Percentiles rank a stretch among this genome's conserved stretches.
Conservation (phyloP, 2,329 filamentous ascomycete species). For the Tothia fuscella region DNA sequence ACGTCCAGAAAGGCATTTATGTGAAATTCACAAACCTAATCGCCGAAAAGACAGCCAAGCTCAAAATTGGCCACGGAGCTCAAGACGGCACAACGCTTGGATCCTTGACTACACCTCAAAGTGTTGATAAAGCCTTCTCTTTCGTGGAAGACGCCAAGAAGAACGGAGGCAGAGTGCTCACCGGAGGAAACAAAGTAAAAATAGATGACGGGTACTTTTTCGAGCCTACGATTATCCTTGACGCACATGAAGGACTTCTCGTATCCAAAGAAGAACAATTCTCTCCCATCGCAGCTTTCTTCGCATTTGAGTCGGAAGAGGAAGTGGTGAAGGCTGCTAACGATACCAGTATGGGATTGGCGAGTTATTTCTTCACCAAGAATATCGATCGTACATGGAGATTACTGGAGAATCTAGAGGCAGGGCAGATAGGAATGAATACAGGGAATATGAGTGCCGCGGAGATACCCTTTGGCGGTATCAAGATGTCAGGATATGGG, state of each 20-base stretch:
- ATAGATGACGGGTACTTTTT: conserved; percentile 52
- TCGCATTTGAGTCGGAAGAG: conserved; percentile 54
- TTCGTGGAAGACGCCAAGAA: conserved; percentile 54
- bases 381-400: conserved; percentile 54
- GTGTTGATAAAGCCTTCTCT: conserved; percentile 42
- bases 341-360: conserved; percentile 49
- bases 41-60: conserved; percentile 38
- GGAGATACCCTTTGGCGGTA: conserved; percentile 55
- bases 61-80: conserved; percentile 51
- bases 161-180: conserved; percentile 50
- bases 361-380: conserved; percentile 58
- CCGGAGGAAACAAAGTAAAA: conserved; percentile 44
- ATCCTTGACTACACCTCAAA: conserved; percentile 44
- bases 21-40: conserved; percentile 47
- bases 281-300: conserved; percentile 51
- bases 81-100: conserved; percentile 47
- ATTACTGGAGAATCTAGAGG: conserved; percentile 54
- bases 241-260: conserved; percentile 47
- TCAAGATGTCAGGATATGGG: conserved; percentile 56
- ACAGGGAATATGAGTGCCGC: conserved; percentile 53
- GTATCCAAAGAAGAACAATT: conserved; percentile 51
- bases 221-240: conserved; percentile 52
- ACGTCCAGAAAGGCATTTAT: conserved; percentile 51
- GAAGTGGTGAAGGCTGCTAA: conserved; percentile 50
- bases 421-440: conserved; percentile 44